A percentile compares a stretch with the other conserved stretches of the same genome.
phyloP scores from a whole-genome alignment of 106 monocot genomes.

The Iris macrosiphon region DNA sequence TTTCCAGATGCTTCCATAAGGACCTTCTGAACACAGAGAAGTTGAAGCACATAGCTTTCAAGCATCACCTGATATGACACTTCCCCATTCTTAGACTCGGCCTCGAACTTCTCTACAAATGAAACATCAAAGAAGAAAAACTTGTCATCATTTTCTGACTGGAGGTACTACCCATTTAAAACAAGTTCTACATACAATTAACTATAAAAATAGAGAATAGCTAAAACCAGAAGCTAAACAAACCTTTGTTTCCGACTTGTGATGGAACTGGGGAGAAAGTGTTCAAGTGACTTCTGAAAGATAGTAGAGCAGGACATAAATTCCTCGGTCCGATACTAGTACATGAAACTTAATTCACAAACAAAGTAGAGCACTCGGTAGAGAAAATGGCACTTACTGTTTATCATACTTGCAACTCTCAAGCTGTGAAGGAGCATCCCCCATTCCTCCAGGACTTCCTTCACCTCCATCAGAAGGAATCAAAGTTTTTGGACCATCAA shows the following conservation, averaged over 20 bases:
- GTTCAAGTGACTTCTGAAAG: slow-evolving; percentile 14
- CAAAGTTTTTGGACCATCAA: slow-evolving; percentile 1
- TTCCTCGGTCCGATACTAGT: not conserved
- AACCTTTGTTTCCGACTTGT: slow-evolving; percentile 26
- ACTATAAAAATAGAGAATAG: no score
- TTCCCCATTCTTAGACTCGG: slow-evolving; percentile 10
- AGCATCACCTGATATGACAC: slow-evolving; percentile 51
- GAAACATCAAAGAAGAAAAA: no score
- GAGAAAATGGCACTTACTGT: slow-evolving; percentile 21
- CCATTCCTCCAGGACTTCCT: not conserved
- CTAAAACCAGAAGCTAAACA: slow-evolving; percentile 3
- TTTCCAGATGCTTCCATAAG: slow-evolving; percentile 43
- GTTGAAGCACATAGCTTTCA: slow-evolving; percentile 56
- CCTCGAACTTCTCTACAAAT: slow-evolving; percentile 5
- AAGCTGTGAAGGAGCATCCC: slow-evolving; percentile 13
- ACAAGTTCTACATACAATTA: no score
- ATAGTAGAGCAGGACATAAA: not conserved
- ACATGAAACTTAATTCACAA: not conserved
- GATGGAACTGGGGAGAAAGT: slow-evolving; percentile 11
- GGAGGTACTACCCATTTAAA: no score
- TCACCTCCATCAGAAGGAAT: slow-evolving; percentile 10
- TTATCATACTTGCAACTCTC: slow-evolving; percentile 13
- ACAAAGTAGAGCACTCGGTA: not conserved
- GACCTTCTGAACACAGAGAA: slow-evolving; percentile 61
- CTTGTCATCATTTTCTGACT: no score